phyloP scores from a whole-genome alignment of 441 rosid species.

The Erysimum pusillum region DNA sequence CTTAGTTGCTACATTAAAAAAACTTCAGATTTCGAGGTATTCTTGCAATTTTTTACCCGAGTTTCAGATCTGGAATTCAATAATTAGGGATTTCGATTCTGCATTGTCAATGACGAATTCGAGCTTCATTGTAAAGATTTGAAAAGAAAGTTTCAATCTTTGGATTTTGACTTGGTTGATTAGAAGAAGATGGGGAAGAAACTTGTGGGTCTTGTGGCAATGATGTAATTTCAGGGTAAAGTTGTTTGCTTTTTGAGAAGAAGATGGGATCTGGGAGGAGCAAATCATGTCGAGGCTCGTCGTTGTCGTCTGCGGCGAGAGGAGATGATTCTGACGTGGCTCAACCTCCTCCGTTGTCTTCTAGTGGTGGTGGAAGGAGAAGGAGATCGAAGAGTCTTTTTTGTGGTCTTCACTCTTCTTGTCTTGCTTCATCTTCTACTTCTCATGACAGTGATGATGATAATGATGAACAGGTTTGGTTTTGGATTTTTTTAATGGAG shows the following conservation, averaged over 20 bases:
- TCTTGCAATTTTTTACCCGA: slow-evolving; percentile 6
- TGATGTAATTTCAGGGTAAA: slow-evolving; percentile 42
- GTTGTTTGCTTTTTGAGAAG: slow-evolving; percentile 31
- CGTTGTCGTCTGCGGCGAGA: slow-evolving; percentile 41
- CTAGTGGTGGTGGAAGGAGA: slow-evolving; percentile 48
- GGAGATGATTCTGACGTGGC: slow-evolving; percentile 22
- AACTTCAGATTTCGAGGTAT: slow-evolving; percentile 30
- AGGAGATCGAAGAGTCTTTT: slow-evolving; percentile 62
- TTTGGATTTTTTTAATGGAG: neutral
- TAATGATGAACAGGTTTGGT: slow-evolving; percentile 54
- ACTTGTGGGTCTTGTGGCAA: slow-evolving; percentile 33
- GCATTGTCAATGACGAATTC: slow-evolving; percentile 24
- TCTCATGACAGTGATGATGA: slow-evolving; percentile 54
- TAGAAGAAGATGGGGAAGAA: slow-evolving; percentile 7
- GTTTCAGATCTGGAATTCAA: slow-evolving; percentile 42
- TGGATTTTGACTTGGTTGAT: slow-evolving; percentile 34
- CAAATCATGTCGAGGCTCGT: slow-evolving; percentile 56
- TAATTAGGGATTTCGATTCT: slow-evolving; percentile 28
- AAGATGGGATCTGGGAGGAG: slow-evolving; percentile 92
- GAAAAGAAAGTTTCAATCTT: slow-evolving; percentile 13
- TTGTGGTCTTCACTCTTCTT: slow-evolving; percentile 73
- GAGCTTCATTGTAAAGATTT: slow-evolving; percentile 37
- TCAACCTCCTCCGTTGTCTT: slow-evolving; percentile 36
- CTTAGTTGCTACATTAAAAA: slow-evolving; percentile 31
- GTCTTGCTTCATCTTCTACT: slow-evolving; percentile 74